Evolutionary conservation across 768 basidiomycete genomes (phyloP), one percentile per base, ranked within the genome.

Genomic region (Leccinum subgranulosum): DNA sequence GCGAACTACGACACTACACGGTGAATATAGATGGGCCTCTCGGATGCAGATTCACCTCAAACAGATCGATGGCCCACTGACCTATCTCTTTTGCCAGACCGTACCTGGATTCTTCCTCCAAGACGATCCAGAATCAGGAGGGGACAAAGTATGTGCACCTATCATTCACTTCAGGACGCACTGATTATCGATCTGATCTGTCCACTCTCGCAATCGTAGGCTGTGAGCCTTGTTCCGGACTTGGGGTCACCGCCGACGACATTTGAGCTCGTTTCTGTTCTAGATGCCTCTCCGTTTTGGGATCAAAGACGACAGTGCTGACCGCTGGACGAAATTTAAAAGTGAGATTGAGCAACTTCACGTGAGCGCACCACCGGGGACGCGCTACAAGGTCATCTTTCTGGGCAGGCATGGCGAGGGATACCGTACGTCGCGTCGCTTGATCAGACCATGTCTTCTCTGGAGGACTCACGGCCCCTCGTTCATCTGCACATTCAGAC

Each of bases 401-500:
- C 70, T 90, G 2, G 82, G 81, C 2, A 76, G 90, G 57, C 90
- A 92, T 60, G 90, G 90, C 3, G 75, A 90, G 69, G 89, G 88
- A 54, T 83, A 78, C 63, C 88, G 88, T 89, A 69, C 62, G 86
- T 74, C 27, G 7, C 12, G 17, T 31, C 61, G 85, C 74, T 29
- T 17, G 9, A 39, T 17, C 7, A 39, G 15, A 8, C 34, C 15
- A 3, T 17, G 7, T 39, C 17, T 39, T 8, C 36, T 9, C 36
- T 39, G 17, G 17, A 14, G 23, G 11, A 39, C 27, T 39, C 21
- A 88, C 58, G 76, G 17, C 83, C 3, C 85, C 76, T 0, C 80
- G 5, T 81, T 59, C 19, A 33, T 4, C 80, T 84, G 82, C 80
- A 76, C 76, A 0, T 21, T 34, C 49, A 90, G 88, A 92, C 73